phyloP scores from a whole-genome alignment of 306 rosid species.

The Quercus agrifolia region DNA sequence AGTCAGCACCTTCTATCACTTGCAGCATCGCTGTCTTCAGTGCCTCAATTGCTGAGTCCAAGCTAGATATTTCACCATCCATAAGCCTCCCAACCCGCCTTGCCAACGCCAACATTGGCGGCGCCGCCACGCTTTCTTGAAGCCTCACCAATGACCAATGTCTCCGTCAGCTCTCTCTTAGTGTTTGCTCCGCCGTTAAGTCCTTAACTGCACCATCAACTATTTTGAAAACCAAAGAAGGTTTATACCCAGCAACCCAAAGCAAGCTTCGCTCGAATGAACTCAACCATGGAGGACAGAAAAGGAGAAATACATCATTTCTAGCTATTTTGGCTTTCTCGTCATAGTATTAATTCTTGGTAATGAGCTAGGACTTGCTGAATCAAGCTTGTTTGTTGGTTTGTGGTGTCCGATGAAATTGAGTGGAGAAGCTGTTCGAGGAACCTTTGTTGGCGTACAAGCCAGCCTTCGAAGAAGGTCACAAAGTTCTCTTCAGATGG shows the following conservation, averaged over 20 bases:
- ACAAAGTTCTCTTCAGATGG: too few species aligned
- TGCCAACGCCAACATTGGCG: slow-evolving; percentile 15
- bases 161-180: slow-evolving; percentile 14
- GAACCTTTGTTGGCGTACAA: slow-evolving; percentile 1
- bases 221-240: slow-evolving; percentile 20
- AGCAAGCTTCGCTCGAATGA: slow-evolving; percentile 29
- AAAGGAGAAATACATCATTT: slow-evolving; percentile 27
- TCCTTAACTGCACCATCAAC: slow-evolving; percentile 12
- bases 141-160: slow-evolving; percentile 33
- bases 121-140: slow-evolving; percentile 38
- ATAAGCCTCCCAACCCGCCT: slow-evolving; percentile 15
- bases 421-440: slow-evolving; percentile 13
- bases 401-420: neutral
- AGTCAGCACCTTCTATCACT: slow-evolving; percentile 21
- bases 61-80: slow-evolving; percentile 9
- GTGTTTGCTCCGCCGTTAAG: slow-evolving; percentile 8
- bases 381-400: slow-evolving; percentile 16
- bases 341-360: slow-evolving; percentile 22
- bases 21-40: slow-evolving; percentile 21
- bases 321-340: slow-evolving; percentile 17
- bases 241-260: slow-evolving; percentile 43
- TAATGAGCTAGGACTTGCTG: slow-evolving; percentile 30
- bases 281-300: slow-evolving; percentile 41
- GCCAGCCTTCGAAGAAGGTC: slow-evolving; percentile 26
- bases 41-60: slow-evolving; percentile 21